Percentiles rank a stretch among this genome's conserved stretches.
phyloP scores from a whole-genome alignment of 352 stramenopile genomes.

The Phytopythium vexans region DNA sequence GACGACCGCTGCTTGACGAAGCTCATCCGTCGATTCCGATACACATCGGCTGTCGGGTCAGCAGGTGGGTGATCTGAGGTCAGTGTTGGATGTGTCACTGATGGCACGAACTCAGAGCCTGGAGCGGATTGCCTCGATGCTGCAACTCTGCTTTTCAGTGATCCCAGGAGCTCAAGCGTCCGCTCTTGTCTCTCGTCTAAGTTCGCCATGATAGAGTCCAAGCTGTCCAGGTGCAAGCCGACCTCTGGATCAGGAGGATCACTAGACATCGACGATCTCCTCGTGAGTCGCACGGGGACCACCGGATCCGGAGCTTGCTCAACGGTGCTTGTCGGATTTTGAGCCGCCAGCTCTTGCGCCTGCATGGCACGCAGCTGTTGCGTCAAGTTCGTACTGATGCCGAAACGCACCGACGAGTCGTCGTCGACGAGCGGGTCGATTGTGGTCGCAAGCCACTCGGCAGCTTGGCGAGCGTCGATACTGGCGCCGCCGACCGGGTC shows the following conservation, averaged over 20 bases:
- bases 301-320: not conserved
- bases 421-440: slow-evolving; percentile 1
- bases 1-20: not conserved
- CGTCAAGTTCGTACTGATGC: slow-evolving; percentile 1
- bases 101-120: not conserved
- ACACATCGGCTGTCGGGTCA: not conserved
- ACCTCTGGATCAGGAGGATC: not conserved
- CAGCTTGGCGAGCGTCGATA: not conserved
- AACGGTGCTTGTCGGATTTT: not conserved
- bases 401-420: not conserved
- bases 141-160: not conserved
- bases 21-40: not conserved
- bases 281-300: too few relatives aligned
- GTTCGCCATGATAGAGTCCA: not conserved
- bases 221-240: not conserved
- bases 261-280: not conserved
- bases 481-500: not conserved
- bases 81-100: not conserved
- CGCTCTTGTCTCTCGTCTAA: not conserved
- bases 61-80: not conserved
- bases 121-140: not conserved
- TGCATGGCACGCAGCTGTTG: not conserved
- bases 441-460: not conserved
- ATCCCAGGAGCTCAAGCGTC: not conserved
- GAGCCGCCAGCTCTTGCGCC: not conserved